Evolutionary conservation across 108 stramenopile species (phyloP).

Genomic region (Nitzschia putrida): DNA sequence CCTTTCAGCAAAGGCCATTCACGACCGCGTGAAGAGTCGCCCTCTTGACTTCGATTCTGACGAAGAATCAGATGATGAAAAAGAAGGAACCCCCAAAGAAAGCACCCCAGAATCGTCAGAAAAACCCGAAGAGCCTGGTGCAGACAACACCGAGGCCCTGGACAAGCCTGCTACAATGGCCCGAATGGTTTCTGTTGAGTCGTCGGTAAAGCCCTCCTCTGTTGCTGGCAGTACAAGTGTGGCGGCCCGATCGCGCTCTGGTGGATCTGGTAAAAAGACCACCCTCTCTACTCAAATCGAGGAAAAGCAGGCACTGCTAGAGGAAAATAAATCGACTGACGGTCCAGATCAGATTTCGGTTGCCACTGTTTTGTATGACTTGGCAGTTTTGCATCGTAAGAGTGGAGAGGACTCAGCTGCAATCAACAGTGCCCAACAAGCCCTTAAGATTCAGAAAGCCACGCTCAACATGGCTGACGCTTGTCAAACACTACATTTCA

Average conservation of each 20-base stretch:
- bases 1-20: conserved; percentile 49
- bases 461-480: conserved; percentile 30
- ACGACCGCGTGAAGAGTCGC: conserved; percentile 33
- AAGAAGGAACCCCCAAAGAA: neutral
- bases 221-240: neutral
- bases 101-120: neutral
- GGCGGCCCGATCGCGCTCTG: conserved; percentile 3
- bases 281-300: conserved; percentile 22
- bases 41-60: conserved; percentile 49
- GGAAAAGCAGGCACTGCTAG: conserved; percentile 17
- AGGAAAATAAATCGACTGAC: conserved; percentile 6
- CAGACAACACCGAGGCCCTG: neutral
- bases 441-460: conserved; percentile 45
- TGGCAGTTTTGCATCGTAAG: conserved; percentile 35
- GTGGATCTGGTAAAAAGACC: neutral
- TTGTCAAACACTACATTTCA: conserved; percentile 35
- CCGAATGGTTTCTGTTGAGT: neutral
- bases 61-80: conserved; percentile 27
- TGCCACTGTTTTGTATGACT: conserved; percentile 31
- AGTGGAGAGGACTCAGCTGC: conserved; percentile 20
- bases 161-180: neutral
- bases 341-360: conserved; percentile 16
- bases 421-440: conserved; percentile 24
- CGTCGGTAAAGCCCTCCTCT: neutral
- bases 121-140: neutral